Evolutionary conservation across 2,329 filamentous ascomycete genomes (phyloP), one percentile per base, ranked within the genome.

Genomic region (Aureobasidium sp.): DNA sequence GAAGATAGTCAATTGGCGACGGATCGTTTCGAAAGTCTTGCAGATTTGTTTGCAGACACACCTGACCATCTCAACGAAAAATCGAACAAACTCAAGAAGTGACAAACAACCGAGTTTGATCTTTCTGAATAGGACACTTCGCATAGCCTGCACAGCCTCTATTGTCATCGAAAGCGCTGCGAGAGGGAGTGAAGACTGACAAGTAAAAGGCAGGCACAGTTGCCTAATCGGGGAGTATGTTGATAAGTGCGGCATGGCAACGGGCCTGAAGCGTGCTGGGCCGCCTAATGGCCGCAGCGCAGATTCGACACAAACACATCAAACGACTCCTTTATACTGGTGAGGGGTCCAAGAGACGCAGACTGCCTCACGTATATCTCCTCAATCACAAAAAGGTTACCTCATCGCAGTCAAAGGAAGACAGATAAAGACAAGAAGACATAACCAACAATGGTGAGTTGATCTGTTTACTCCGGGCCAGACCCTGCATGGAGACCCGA

Each of bases 401-500:
- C 42, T 17, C 5, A 32, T 41, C 44, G 20, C 10, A 15, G 17
- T 34, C 13, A 39, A 20, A 48, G 39, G 23, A 20, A 29, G 39
- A 12, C 8, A 48, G 13, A 36, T 8, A 23, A 20, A 44, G 29
- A 34, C 36, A 32, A 32, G 6, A 10, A 27, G 23, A 61, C 47
- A 53, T 13, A 53, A 48, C 42, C 27, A 32, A 29, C 46, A 51
- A 61, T 61, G 59, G 59, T 61, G 37, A 53, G 59, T 61, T 55
- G 36, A 55, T 46, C 26, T 61, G 57, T 60, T 61, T 61, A 52
- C 37, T 39, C 13, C 36, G 59, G 59, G 50, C 47, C 37, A 55
- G 39, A 44, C 59, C 59, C 59, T 61, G 59, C 59, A 61, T 60
- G 55, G 29, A 58, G 12, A 48, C 26, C 48, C 59, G 59, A 55